phyloP scores from a whole-genome alignment of 2,329 filamentous ascomycete species.

The Pleomassaria siparia region DNA sequence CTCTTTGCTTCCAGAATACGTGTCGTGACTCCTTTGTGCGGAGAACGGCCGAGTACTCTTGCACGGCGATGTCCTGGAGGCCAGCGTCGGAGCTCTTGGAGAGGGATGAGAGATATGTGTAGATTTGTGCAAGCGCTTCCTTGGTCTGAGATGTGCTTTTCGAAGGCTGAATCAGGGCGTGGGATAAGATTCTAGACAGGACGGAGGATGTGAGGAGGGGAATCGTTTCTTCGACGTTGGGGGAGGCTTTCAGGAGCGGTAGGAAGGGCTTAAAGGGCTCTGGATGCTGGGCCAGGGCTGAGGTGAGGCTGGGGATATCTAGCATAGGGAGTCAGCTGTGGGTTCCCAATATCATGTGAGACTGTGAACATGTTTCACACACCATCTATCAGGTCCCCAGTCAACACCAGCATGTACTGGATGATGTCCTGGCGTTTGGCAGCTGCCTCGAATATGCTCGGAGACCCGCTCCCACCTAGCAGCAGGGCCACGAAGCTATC shows the following conservation, averaged over 20 bases:
- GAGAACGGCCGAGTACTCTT: slow-evolving; percentile 83
- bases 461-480: slow-evolving; percentile 65
- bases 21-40: slow-evolving; percentile 72
- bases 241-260: slow-evolving; percentile 79
- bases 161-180: slow-evolving; percentile 62
- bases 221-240: slow-evolving; percentile 81
- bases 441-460: slow-evolving; percentile 78
- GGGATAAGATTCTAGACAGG: slow-evolving; percentile 74
- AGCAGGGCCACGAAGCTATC: slow-evolving; percentile 80
- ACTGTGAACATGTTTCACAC: slow-evolving; percentile 18
- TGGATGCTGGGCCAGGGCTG: slow-evolving; percentile 71
- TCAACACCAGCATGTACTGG: slow-evolving; percentile 90
- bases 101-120: slow-evolving; percentile 81
- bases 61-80: slow-evolving; percentile 92
- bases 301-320: slow-evolving; percentile 80
- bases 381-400: slow-evolving; percentile 87
- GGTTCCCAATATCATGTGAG: not conserved
- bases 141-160: slow-evolving; percentile 64
- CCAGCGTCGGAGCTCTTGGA: slow-evolving; percentile 84
- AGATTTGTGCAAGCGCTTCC: slow-evolving; percentile 77
- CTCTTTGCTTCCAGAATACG: slow-evolving; percentile 88
- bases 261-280: slow-evolving; percentile 76
- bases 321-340: not conserved
- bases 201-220: slow-evolving; percentile 88
- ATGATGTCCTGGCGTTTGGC: slow-evolving; percentile 86